Conservation (phyloP, 2,329 filamentous ascomycete genomes). For the Ceratocystis diversiconidia region DNA sequence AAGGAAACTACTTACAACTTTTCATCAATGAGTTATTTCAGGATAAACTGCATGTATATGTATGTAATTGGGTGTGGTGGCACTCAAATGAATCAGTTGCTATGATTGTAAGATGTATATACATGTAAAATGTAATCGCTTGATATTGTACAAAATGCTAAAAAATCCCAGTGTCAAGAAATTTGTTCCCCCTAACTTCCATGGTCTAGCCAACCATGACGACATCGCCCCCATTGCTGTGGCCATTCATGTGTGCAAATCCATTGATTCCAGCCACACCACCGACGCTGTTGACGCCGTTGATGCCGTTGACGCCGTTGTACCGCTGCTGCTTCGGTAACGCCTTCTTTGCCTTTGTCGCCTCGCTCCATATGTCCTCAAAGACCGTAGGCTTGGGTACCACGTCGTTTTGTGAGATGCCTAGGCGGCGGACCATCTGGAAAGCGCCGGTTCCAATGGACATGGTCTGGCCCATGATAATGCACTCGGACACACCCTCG, state of each 20-base stretch:
- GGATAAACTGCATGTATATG: no score
- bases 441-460: constrained; percentile 81
- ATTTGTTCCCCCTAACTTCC: neutral
- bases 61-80: neutral
- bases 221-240: constrained; percentile 9
- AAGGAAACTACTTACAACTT: neutral
- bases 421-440: constrained; percentile 68
- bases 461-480: constrained; percentile 97
- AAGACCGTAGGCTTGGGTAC: constrained; percentile 49
- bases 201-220: constrained; percentile 12
- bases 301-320: neutral
- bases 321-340: neutral
- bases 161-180: constrained; percentile 6
- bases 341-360: constrained; percentile 14
- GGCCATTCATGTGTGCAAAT: neutral
- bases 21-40: no score
- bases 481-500: constrained; percentile 88
- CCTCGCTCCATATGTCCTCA: constrained; percentile 47
- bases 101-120: neutral
- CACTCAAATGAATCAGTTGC: neutral
- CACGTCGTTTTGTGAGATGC: constrained; percentile 47
- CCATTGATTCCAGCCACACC: neutral
- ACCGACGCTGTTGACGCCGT: neutral
- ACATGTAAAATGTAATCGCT: neutral
- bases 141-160: constrained; percentile 7